These are phyloP conservation scores for Canna indica DNA, from an alignment of 176 grass and related monocot genomes.

Conservation along the genomic window DNA sequence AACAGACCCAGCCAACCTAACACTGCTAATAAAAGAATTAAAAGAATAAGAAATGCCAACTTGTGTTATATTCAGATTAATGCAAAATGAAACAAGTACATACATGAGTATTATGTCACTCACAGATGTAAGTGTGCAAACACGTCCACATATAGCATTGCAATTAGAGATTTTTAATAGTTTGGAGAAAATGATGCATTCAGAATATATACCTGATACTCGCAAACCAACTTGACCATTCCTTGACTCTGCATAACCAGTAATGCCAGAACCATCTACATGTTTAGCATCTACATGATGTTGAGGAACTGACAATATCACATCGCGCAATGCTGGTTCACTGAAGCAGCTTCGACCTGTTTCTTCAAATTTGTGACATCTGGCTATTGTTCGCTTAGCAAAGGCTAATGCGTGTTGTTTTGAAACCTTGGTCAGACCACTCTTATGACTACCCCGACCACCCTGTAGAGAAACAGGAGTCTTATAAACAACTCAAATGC, in stretches of 20 bases:
- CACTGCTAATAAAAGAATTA: neutral
- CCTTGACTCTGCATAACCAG: neutral
- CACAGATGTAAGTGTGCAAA: neutral
- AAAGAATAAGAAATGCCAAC: no score
- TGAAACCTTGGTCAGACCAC: conserved; percentile 36
- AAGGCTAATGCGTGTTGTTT: conserved; percentile 55
- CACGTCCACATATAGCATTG: neutral
- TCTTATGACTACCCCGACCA: conserved; percentile 18
- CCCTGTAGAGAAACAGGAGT: conserved; percentile 12
- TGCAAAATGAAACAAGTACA: neutral
- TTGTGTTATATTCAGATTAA: neutral
- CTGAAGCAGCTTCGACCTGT: conserved; percentile 49
- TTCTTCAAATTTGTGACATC: conserved; percentile 49
- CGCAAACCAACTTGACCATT: neutral
- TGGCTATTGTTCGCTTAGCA: conserved; percentile 38
- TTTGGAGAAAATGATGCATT: neutral
- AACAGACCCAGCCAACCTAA: neutral
- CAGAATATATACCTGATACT: conserved; percentile 5
- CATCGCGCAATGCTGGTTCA: conserved; percentile 34
- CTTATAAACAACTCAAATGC: neutral
- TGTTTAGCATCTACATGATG: conserved; percentile 30
- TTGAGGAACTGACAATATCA: conserved; percentile 33
- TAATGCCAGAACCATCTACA: conserved; percentile 19
- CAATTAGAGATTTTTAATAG: neutral
- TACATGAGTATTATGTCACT: neutral